phyloP scores from a whole-genome alignment of 768 basidiomycete species.

The Auriculariales sp. region DNA sequence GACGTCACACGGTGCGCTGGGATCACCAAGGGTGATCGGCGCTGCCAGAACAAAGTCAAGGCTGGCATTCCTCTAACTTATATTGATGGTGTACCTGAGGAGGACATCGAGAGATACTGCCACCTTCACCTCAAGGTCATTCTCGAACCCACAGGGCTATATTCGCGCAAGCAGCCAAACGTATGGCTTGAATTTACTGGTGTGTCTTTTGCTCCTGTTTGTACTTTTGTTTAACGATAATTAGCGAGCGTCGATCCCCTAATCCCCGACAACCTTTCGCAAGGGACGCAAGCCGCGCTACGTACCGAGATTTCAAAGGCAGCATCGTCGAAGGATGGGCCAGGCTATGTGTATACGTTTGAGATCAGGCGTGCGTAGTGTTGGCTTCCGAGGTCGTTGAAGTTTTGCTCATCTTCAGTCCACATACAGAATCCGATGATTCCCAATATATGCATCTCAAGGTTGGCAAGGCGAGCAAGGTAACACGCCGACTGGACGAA shows the following conservation, averaged over 20 bases:
- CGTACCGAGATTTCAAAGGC: conserved; percentile 38
- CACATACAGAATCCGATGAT: conserved; percentile 20
- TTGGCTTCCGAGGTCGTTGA: no score
- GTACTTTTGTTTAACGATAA: conserved; percentile 3
- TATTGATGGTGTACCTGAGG: conserved; percentile 19
- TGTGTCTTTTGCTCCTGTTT: conserved; percentile 14
- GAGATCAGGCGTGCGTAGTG: conserved; percentile 48
- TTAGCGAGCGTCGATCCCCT: conserved; percentile 15
- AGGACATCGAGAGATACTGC: conserved; percentile 36
- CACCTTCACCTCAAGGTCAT: conserved; percentile 48
- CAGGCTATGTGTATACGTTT: conserved; percentile 73
- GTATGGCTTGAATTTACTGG: conserved; percentile 46
- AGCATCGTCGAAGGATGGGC: conserved; percentile 40
- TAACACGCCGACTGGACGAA: conserved; percentile 57
- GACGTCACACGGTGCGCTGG: conserved; percentile 40
- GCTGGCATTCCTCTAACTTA: conserved; percentile 17
- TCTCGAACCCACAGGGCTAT: conserved; percentile 39
- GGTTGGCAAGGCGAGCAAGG: conserved; percentile 64
- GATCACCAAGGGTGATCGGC: conserved; percentile 47
- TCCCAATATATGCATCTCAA: conserved; percentile 42
- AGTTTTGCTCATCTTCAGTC: conserved; percentile 7
- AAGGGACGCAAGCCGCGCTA: conserved; percentile 43
- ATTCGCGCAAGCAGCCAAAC: conserved; percentile 28
- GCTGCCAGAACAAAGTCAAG: conserved; percentile 47
- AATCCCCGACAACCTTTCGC: conserved; percentile 50